Evolutionary conservation across 257 asterid genomes (phyloP).

Genomic region (Voacanga thouarsii): DNA sequence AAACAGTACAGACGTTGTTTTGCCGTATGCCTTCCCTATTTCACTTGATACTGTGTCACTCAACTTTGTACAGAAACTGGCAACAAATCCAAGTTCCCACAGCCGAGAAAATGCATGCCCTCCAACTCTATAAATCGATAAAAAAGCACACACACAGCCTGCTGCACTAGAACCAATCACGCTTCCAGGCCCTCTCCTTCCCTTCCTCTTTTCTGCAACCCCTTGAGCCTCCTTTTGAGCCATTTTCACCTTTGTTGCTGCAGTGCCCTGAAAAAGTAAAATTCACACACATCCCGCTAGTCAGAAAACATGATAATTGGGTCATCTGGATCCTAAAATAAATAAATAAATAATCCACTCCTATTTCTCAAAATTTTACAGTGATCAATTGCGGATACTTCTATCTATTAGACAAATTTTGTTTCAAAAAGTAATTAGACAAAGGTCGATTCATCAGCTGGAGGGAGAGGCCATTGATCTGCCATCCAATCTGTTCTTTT

Average conservation of each 20-base stretch:
- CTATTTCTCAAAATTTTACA: background rate
- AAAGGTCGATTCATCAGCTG: background rate
- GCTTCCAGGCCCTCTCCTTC: conserved; percentile 96
- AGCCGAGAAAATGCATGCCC: conserved; percentile 56
- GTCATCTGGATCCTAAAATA: background rate
- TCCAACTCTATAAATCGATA: conserved; percentile 67
- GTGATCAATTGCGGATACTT: background rate
- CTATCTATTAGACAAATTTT: background rate
- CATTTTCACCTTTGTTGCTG: conserved; percentile 91
- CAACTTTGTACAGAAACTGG: conserved; percentile 93
- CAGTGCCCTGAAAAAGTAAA: conserved; percentile 68
- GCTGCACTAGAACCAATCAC: conserved; percentile 99
- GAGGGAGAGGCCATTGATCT: background rate
- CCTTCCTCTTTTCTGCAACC: conserved; percentile 89
- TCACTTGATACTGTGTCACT: conserved; percentile 97
- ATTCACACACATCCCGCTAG: conserved; percentile 8
- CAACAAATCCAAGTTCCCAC: conserved; percentile 89
- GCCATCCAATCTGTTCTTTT: background rate
- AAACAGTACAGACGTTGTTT: conserved; percentile 68
- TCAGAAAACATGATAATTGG: background rate
- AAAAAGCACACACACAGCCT: conserved; percentile 79
- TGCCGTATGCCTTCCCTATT: conserved; percentile 96
- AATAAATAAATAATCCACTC: background rate
- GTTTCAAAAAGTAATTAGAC: background rate
- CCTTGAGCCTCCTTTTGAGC: conserved; percentile 96